A percentile compares a stretch with the other conserved stretches of the same genome.
Conservation (phyloP, 192 early-diverging fungal genomes). For the Chytriomyces sp. region DNA sequence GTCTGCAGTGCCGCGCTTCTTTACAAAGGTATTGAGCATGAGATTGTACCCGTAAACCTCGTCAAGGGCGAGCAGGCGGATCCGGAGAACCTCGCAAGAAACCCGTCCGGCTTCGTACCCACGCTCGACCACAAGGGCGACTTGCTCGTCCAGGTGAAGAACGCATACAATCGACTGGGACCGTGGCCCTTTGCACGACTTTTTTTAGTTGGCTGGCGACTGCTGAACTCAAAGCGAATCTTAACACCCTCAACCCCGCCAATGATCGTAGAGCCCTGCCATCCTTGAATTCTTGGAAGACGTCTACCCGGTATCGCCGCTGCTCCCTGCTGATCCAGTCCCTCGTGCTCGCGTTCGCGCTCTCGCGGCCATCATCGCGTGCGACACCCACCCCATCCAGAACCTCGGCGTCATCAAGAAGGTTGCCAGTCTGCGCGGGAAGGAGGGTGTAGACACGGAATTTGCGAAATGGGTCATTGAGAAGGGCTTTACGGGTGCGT, state of each 20-base stretch:
- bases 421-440: conserved; percentile 46
- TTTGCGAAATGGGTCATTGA: conserved; percentile 62
- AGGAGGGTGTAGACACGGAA: conserved; percentile 47
- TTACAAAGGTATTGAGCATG: conserved; percentile 76
- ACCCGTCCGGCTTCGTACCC: conserved; percentile 73
- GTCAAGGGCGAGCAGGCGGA: conserved; percentile 69
- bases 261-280: conserved; percentile 63
- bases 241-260: background rate
- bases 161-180: background rate
- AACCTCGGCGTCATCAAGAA: conserved; percentile 76
- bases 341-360: conserved; percentile 70
- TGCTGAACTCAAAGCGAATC: background rate
- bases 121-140: conserved; percentile 44
- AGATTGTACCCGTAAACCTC: conserved; percentile 67
- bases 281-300: conserved; percentile 94
- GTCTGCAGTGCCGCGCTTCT: conserved; percentile 44
- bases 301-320: conserved; percentile 57
- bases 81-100: conserved; percentile 61
- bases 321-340: conserved; percentile 73
- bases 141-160: conserved; percentile 25
- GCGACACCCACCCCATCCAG: conserved; percentile 87
- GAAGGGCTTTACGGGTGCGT: conserved; percentile 63
- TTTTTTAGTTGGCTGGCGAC: background rate
- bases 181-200: background rate
- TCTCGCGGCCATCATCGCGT: conserved; percentile 68